Percentiles rank a stretch among this genome's conserved stretches.
phyloP scores from a whole-genome alignment of 345 rosid genomes.

The Heritiera fomes region DNA sequence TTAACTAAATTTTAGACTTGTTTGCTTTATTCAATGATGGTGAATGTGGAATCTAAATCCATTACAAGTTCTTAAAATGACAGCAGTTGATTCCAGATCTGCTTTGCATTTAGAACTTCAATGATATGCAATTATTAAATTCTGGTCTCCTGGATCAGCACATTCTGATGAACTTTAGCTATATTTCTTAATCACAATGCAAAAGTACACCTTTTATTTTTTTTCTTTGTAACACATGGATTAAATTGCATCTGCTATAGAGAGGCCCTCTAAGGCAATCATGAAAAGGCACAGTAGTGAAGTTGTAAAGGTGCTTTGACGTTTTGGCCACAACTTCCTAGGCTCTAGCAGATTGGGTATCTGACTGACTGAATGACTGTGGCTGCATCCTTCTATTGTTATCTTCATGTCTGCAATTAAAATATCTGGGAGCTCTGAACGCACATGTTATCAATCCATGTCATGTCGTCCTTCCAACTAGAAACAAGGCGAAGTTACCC shows the following conservation, averaged over 20 bases:
- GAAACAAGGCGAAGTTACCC: background rate
- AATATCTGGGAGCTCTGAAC: background rate
- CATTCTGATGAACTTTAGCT: conserved; percentile 2
- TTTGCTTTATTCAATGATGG: conserved; percentile 3
- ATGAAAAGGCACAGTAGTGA: conserved; percentile 14
- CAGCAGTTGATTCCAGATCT: background rate
- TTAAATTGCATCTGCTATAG: background rate
- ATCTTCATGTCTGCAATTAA: conserved; percentile 40
- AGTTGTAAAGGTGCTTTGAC: conserved; percentile 35
- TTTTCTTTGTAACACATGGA: background rate
- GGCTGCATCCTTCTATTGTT: conserved; percentile 41
- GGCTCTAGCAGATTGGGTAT: conserved; percentile 40
- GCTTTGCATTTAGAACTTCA: background rate
- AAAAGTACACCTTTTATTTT: background rate
- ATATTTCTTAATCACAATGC: conserved; percentile 5
- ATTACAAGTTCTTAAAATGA: background rate
- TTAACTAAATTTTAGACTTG: background rate
- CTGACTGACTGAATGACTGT: conserved; percentile 7
- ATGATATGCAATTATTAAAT: background rate
- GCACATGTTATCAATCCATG: conserved; percentile 11
- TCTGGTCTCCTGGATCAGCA: background rate
- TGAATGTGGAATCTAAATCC: conserved; percentile 13
- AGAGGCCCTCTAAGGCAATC: background rate
- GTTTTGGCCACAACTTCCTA: conserved; percentile 40
- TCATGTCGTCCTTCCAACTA: background rate